Base-by-base conservation (phyloP, 495 filamentous ascomycete genomes). In the Penicillium salamii region DNA sequence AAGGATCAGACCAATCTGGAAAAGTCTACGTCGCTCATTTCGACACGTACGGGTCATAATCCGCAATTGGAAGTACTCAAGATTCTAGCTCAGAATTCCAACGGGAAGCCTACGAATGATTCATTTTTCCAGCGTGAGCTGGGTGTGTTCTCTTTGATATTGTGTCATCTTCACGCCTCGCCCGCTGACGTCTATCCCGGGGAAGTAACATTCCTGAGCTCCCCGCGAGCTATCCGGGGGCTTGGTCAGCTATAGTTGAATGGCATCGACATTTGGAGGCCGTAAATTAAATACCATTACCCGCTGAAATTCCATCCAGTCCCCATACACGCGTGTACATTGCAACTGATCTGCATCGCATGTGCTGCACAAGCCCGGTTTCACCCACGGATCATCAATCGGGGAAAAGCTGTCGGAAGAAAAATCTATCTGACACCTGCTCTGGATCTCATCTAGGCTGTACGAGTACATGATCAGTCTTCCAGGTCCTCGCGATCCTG, bases 261-360 rank as follows among this genome's bases (percentile, higher is more conserved):
- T 23, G 42, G 39, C 50, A 7, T 8, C 13, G 3, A 7, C 28
- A 39, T 40, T 41, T 26, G 42, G 53, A 23, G 8, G 4, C 8
- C 8, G 17, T 39, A 52, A 43, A 21, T 50, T 35, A 57, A 55
- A 54, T 50, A 17, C 46, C 48, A 54, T 34, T 54, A 40, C 33
- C 45, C 29, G 35, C 33, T 35, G 26, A 23, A 41, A 50, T 37
- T 54, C 29, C 40, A 39, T 42, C n/a, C n/a, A 24, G 23, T 24
- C 44, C 40, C 23, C 19, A 37, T 34, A 45, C 19, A 53, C 51
- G 54, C 54, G 49, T 60, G 55, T 52, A 46, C 44, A 44, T 46
- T 31, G 45, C 19, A 52, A 38, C 38, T 21, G 54, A 61, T 61
- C 54, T 53, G 26, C 60, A 55, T 36, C 48, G 49, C 48, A 57